Evolutionary conservation across 169 alveolate species (phyloP).

Genomic region (Babesia caballi): DNA sequence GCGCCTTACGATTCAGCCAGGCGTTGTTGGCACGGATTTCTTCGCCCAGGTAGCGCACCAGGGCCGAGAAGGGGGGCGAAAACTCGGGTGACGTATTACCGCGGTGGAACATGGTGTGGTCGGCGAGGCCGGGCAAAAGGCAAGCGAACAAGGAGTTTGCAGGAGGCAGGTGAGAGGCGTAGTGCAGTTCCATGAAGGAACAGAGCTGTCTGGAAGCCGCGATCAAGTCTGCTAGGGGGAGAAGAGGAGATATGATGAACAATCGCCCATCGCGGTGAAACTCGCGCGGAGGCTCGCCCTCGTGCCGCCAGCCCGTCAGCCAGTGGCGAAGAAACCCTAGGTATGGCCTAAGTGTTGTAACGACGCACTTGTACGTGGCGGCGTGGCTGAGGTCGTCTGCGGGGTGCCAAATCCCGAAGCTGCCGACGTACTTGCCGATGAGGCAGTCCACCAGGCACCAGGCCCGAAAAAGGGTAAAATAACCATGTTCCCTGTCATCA

Average conservation of each 20-base stretch:
- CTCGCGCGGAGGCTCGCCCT: not conserved
- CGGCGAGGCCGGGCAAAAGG: not conserved
- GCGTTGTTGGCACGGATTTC: not conserved
- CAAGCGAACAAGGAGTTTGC: not conserved
- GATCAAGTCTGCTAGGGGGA: not conserved
- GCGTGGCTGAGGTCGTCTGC: not conserved
- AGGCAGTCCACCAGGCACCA: conserved; percentile 3
- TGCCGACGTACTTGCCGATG: not conserved
- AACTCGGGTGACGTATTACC: not conserved
- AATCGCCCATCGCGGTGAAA: not conserved
- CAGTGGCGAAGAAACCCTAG: not conserved
- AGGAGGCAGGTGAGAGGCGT: not conserved
- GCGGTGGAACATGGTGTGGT: not conserved
- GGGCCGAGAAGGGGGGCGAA: not conserved
- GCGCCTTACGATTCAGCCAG: not conserved
- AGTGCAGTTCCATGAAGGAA: not conserved
- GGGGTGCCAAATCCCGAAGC: not conserved
- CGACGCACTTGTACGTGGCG: not conserved
- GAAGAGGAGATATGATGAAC: not conserved
- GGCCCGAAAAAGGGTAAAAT: not conserved
- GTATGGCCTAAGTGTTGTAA: conserved; percentile 8
- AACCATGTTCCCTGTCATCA: not conserved
- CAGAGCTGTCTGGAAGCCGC: not conserved
- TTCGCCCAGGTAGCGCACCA: not conserved
- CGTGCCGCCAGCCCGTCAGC: conserved; percentile 4